Evolutionary conservation across 768 basidiomycete species (phyloP).

Genomic region (Suillus plorans): DNA sequence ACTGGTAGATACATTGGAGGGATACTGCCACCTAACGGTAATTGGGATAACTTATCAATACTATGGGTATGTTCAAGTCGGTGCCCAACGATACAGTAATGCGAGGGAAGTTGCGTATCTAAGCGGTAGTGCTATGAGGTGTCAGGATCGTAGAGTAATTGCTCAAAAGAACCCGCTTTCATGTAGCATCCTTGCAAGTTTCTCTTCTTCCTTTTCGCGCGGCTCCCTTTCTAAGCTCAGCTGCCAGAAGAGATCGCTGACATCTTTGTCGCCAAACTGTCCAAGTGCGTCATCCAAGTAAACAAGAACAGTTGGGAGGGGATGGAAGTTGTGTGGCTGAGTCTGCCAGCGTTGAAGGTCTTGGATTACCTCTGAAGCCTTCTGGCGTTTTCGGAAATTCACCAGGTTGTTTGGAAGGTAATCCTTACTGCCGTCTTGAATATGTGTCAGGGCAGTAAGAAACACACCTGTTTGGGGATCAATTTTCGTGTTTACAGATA

Average conservation of each 20-base stretch:
- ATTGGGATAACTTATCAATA: not conserved
- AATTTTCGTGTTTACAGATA: not conserved
- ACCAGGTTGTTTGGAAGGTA: constrained; percentile 44
- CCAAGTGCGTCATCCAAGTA: constrained; percentile 42
- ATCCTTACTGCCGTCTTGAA: constrained; percentile 62
- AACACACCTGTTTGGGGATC: constrained; percentile 46
- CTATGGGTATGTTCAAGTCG: not conserved
- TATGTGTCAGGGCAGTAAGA: constrained; percentile 57
- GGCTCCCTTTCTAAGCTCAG: constrained; percentile 53
- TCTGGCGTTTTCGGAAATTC: constrained; percentile 59
- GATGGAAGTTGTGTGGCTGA: constrained; percentile 53
- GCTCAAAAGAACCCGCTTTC: constrained; percentile 39
- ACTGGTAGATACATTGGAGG: not conserved
- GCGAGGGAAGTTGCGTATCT: not conserved
- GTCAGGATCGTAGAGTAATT: not conserved
- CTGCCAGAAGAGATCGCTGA: constrained; percentile 40
- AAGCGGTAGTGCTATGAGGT: not conserved
- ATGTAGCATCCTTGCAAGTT: constrained; percentile 39
- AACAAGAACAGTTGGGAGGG: constrained; percentile 41
- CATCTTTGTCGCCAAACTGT: constrained; percentile 34
- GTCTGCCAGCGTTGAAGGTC: constrained; percentile 59
- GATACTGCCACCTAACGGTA: not conserved
- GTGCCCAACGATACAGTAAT: not conserved
- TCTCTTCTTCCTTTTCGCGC: constrained; percentile 53
- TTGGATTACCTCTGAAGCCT: constrained; percentile 53